Base-by-base conservation (phyloP, 2,329 filamentous ascomycete species). In the Moelleriella libera region DNA sequence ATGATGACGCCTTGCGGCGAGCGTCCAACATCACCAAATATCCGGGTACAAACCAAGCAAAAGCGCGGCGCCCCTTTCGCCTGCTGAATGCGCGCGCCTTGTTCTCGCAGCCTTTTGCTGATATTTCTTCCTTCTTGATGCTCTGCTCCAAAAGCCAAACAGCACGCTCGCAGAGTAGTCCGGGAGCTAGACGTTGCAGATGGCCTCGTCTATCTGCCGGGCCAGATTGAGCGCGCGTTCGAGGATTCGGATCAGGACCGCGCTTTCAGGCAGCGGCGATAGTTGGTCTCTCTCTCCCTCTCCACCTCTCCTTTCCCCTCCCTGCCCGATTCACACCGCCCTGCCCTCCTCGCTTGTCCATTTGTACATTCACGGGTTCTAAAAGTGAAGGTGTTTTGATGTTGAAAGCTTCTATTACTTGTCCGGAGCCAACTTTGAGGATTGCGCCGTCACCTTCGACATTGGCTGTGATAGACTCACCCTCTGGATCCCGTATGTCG, bases 401-500 rank as follows among this genome's bases (percentile, higher is more conserved):
- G 21, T 21, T 21, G 21, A 21, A 21, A 78, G 75, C 65, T 80
- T 80, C 60, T 80, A 72, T 59, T 80, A 80, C 58, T 57, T 80
- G 48, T 67, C 68, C 30, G 76, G 76, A 37, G 70, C 67, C 49
- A 63, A 78, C 60, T 73, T 78, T 50, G 64, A 72, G 2, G 71
- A 73, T 54, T 78, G 73, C 56, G 65, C 66, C 45, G 68, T 76
- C 34, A 80, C 76, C 2, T 80, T 79, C 55, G 74, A 80, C 51
- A 70, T 80, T 45, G 64, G 59, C 28, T 65, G 66, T 9, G 83
- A 89, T 59, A 65, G 68, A 28, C 73, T 92, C 48, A 78, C 74
- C 5, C 74, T 90, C 30, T 92, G 83, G 75, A 79, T 90, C 44
- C 84, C 85, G 2, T 76, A 78, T 54, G 76, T 81, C 52, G 76